Percentiles rank a stretch among this genome's conserved stretches.
These are phyloP conservation scores for Termitomyces sp. DNA, from an alignment of 768 basidiomycete genomes.

Conservation along the genomic window DNA sequence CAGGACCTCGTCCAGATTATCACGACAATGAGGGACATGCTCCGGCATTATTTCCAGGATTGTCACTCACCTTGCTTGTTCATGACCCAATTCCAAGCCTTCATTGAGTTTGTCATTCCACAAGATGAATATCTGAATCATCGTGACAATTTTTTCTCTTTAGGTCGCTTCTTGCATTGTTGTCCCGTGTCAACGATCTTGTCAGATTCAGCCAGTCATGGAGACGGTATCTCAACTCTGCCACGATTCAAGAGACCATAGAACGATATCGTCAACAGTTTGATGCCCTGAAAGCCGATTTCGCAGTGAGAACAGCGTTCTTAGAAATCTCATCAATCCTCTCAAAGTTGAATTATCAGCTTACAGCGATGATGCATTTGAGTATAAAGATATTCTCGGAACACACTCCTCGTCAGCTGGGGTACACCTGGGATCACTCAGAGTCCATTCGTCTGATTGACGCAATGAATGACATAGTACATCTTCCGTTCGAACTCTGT, in stretches of 20 bases:
- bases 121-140: neutral
- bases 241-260: neutral
- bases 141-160: neutral
- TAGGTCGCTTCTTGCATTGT: slow-evolving; percentile 2
- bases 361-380: slow-evolving; percentile 2
- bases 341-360: neutral
- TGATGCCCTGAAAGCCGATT: slow-evolving; percentile 2
- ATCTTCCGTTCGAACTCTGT: slow-evolving; percentile 8
- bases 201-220: slow-evolving; percentile 1
- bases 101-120: neutral
- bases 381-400: neutral
- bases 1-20: slow-evolving; percentile 4
- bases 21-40: neutral
- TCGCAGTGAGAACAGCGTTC: neutral
- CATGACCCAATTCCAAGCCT: slow-evolving; percentile 1
- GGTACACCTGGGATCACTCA: slow-evolving; percentile 3
- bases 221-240: slow-evolving; percentile 1
- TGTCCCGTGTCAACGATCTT: neutral
- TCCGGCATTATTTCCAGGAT: neutral
- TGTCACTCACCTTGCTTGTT: neutral
- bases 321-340: neutral
- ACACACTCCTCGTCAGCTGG: neutral
- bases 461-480: slow-evolving; percentile 4
- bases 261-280: slow-evolving; percentile 3
- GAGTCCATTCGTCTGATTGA: slow-evolving; percentile 6